A percentile compares a stretch with the other conserved stretches of the same genome.
These are phyloP conservation scores for Dichotomocladium elegans DNA, from an alignment of 371 early-diverging fungal genomes.

Conservation along the genomic window DNA sequence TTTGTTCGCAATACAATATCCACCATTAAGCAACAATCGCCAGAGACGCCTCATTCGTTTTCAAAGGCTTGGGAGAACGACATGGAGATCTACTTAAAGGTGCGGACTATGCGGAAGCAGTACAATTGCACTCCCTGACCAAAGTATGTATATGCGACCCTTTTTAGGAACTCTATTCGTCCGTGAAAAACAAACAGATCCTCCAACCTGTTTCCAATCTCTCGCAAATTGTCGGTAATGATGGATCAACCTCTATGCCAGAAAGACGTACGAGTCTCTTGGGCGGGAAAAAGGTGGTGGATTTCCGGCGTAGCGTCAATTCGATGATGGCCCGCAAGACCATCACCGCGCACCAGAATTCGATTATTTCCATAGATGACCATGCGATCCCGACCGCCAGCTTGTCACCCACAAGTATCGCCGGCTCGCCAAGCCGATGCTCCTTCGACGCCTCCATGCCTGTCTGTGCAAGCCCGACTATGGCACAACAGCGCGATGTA, in stretches of 20 bases:
- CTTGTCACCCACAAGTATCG: conserved; percentile 6
- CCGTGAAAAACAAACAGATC: conserved; percentile 75
- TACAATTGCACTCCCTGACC: not conserved
- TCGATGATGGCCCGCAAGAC: conserved; percentile 16
- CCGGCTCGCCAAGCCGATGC: conserved; percentile 14
- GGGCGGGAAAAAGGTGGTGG: conserved; percentile 11
- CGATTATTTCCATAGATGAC: conserved; percentile 1
- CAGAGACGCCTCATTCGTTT: conserved; percentile 25
- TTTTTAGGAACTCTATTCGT: conserved; percentile 65
- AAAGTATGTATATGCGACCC: no score
- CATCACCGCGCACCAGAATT: conserved; percentile 11
- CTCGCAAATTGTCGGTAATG: not conserved
- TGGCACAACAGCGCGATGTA: not conserved
- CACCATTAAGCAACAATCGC: conserved; percentile 44
- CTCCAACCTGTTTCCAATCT: conserved; percentile 49
- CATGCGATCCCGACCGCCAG: conserved; percentile 1
- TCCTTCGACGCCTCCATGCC: conserved; percentile 16
- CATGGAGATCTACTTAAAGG: conserved; percentile 41
- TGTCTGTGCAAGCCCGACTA: conserved; percentile 2
- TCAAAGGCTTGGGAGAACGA: conserved; percentile 36
- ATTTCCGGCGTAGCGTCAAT: conserved; percentile 17
- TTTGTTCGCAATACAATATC: conserved; percentile 63
- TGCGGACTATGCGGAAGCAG: not conserved
- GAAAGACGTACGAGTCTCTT: conserved; percentile 15
- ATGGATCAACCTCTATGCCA: not conserved